phyloP scores from a whole-genome alignment of 148 eudicot species.

The Diospyros lotus region DNA sequence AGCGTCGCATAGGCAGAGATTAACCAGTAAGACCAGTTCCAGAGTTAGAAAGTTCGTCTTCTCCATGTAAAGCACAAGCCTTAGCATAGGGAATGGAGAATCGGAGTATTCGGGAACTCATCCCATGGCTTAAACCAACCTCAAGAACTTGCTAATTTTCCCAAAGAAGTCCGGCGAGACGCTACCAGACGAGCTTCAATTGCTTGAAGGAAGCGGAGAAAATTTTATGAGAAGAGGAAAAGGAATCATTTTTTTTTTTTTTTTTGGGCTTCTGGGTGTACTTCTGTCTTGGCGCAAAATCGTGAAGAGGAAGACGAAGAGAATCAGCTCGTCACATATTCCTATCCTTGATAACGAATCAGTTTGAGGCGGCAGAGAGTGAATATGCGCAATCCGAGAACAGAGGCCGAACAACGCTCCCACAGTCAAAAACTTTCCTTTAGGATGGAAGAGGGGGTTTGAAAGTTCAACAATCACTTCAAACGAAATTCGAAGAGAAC shows the following conservation, averaged over 20 bases:
- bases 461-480: background rate
- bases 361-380: background rate
- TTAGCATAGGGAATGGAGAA: background rate
- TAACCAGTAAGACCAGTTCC: conserved; percentile 17
- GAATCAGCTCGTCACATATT: conserved; percentile 15
- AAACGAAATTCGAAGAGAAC: background rate
- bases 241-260: no score
- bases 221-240: background rate
- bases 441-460: background rate
- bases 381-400: background rate
- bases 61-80: conserved; percentile 24
- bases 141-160: background rate
- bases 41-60: conserved; percentile 16
- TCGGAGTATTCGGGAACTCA: background rate
- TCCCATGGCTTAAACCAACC: background rate
- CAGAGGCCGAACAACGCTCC: background rate
- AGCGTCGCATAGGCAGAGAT: conserved; percentile 18
- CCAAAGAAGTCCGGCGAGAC: background rate
- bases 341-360: conserved; percentile 7
- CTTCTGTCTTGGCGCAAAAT: background rate
- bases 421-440: background rate
- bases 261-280: background rate
- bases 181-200: conserved; percentile 2
- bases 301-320: conserved; percentile 15
- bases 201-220: background rate